phyloP scores from a whole-genome alignment of 495 filamentous ascomycete genomes.

The Penicillium angulare region DNA sequence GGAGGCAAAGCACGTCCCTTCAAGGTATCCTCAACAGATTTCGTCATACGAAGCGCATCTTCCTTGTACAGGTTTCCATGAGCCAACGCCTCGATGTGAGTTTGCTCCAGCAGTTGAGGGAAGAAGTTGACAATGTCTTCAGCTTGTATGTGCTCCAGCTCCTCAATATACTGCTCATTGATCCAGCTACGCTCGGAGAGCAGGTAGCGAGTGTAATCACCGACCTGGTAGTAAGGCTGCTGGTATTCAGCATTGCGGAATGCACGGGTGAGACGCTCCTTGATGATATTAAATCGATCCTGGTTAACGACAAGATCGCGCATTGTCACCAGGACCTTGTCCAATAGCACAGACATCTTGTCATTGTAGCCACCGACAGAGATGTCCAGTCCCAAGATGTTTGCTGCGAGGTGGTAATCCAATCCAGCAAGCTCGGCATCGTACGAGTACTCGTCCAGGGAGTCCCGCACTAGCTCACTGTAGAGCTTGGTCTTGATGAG shows the following conservation, averaged over 20 bases:
- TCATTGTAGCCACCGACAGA: constrained; percentile 91
- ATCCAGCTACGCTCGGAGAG: constrained; percentile 73
- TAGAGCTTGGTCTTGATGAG: constrained; percentile 77
- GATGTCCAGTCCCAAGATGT: constrained; percentile 71
- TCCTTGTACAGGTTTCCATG: constrained; percentile 97
- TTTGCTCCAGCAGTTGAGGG: constrained; percentile 75
- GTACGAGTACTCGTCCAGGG: constrained; percentile 91
- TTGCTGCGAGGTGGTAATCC: constrained; percentile 72
- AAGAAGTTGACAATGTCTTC: constrained; percentile 76
- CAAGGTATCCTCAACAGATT: constrained; percentile 77
- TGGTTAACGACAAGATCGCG: constrained; percentile 76
- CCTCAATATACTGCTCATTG: constrained; percentile 76
- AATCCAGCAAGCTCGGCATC: constrained; percentile 93
- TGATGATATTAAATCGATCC: constrained; percentile 87
- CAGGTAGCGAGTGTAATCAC: constrained; percentile 80
- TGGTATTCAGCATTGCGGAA: constrained; percentile 85
- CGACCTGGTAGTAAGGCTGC: constrained; percentile 86
- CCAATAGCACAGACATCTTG: constrained; percentile 86
- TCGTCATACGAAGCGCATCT: constrained; percentile 83
- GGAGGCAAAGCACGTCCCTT: constrained; percentile 71
- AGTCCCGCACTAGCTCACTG: constrained; percentile 84
- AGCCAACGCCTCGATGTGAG: constrained; percentile 82
- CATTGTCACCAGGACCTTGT: constrained; percentile 88
- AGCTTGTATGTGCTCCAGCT: constrained; percentile 69
- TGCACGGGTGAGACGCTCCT: constrained; percentile 73